Evolutionary conservation across 2,329 filamentous ascomycete species (phyloP).

Genomic region (Colletotrichum aenigma): DNA sequence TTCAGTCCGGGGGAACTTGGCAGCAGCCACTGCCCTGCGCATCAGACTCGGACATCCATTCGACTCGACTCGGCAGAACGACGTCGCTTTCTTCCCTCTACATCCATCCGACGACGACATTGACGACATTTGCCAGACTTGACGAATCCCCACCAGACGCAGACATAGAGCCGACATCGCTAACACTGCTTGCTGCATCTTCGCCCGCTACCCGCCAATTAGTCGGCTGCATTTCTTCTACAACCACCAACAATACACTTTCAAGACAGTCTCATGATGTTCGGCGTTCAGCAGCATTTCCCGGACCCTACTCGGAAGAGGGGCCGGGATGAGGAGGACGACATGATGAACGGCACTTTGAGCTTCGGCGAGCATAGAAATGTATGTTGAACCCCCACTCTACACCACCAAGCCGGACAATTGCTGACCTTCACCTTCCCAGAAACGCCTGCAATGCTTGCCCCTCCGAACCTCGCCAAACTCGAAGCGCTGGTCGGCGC

Average conservation of each 20-base stretch:
- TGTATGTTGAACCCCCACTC: constrained; percentile 34
- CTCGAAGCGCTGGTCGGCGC: constrained; percentile 28
- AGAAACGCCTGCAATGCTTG: constrained; percentile 62
- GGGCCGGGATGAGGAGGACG: constrained; percentile 46
- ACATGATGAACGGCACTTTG: constrained; percentile 35
- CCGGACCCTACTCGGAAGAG: constrained; percentile 11
- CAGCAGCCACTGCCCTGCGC: neutral
- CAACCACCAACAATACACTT: neutral
- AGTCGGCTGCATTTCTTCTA: neutral
- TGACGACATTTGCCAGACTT: neutral
- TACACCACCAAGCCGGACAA: neutral
- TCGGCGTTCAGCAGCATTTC: neutral
- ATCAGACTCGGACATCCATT: neutral
- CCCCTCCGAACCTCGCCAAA: constrained; percentile 52
- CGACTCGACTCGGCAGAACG: neutral
- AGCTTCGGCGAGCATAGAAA: constrained; percentile 57
- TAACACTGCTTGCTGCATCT: neutral
- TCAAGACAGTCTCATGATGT: neutral
- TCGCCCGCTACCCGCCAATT: neutral
- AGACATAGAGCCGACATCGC: neutral
- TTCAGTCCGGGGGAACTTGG: constrained; percentile 18
- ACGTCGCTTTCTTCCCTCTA: neutral
- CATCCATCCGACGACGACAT: neutral
- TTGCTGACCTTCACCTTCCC: neutral
- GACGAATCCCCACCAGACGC: neutral